Percentiles rank a stretch among this genome's conserved stretches.
phyloP scores from a whole-genome alignment of 2,329 filamentous ascomycete species.

The Aspergillus piperis region DNA sequence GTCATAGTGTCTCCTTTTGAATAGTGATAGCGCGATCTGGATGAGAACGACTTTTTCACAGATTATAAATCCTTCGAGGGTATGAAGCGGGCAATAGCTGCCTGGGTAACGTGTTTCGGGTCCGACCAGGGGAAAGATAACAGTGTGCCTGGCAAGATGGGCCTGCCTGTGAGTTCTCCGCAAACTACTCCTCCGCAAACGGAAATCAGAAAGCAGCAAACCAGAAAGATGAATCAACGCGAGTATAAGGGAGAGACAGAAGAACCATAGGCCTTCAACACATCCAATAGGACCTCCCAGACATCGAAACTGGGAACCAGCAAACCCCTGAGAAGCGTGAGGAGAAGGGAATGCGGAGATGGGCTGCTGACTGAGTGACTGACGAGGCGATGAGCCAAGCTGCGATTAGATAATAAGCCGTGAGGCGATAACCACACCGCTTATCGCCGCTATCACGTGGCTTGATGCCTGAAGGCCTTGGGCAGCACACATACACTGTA shows the following conservation, averaged over 20 bases:
- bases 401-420: background rate
- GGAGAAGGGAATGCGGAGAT: conserved; percentile 1
- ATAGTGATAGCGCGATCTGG: background rate
- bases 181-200: background rate
- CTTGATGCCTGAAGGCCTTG: background rate
- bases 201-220: background rate
- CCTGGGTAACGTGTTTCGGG: background rate
- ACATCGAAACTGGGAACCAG: background rate
- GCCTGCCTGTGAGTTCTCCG: background rate
- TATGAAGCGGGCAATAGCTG: background rate
- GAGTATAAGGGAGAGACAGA: background rate
- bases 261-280: background rate
- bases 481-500: background rate
- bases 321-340: conserved; percentile 5
- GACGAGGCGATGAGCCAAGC: background rate
- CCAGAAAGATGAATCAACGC: background rate
- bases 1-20: conserved; percentile 24
- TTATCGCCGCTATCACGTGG: conserved; percentile 22
- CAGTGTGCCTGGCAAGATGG: background rate
- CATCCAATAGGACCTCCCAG: background rate
- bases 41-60: background rate
- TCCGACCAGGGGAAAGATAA: background rate
- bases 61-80: background rate
- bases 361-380: background rate
- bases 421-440: conserved; percentile 7